Evolutionary conservation across 768 basidiomycete genomes (phyloP).

Genomic region (Lentinula sp.): DNA sequence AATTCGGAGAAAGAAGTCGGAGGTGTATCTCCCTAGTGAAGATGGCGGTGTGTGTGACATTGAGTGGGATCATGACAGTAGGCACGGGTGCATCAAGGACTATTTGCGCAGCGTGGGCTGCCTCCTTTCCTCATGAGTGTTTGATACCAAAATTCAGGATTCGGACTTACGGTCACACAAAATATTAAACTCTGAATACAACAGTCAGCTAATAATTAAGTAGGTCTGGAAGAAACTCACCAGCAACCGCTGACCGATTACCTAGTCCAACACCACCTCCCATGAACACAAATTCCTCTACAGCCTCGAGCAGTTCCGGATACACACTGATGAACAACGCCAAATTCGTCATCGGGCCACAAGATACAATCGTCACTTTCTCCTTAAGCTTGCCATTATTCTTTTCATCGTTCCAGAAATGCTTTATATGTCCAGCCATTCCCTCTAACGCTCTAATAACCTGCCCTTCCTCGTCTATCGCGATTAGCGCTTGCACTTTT

Average conservation of each 20-base stretch:
- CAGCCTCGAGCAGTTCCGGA: slow-evolving; percentile 41
- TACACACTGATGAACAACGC: slow-evolving; percentile 58
- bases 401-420: slow-evolving; percentile 39
- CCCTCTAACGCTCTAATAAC: slow-evolving; percentile 58
- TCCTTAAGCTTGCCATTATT: slow-evolving; percentile 35
- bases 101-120: slow-evolving; percentile 81
- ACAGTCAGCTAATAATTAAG: background rate
- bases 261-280: slow-evolving; percentile 86
- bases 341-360: slow-evolving; percentile 83
- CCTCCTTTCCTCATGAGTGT: background rate
- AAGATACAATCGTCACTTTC: slow-evolving; percentile 67
- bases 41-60: slow-evolving; percentile 84
- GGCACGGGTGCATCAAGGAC: slow-evolving; percentile 51
- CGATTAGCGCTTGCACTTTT: slow-evolving; percentile 44
- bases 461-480: slow-evolving; percentile 32
- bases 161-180: slow-evolving; percentile 65
- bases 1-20: slow-evolving; percentile 38
- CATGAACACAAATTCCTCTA: slow-evolving; percentile 82
- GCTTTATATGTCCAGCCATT: slow-evolving; percentile 49
- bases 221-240: slow-evolving; percentile 21
- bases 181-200: slow-evolving; percentile 64
- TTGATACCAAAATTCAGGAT: background rate
- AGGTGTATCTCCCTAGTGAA: slow-evolving; percentile 51
- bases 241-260: slow-evolving; percentile 72
- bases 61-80: slow-evolving; percentile 75